Evolutionary conservation across 805 yeast genomes (phyloP), one percentile per base, ranked within the genome.

Genomic region (Saccharomyces kudriavzevii): DNA sequence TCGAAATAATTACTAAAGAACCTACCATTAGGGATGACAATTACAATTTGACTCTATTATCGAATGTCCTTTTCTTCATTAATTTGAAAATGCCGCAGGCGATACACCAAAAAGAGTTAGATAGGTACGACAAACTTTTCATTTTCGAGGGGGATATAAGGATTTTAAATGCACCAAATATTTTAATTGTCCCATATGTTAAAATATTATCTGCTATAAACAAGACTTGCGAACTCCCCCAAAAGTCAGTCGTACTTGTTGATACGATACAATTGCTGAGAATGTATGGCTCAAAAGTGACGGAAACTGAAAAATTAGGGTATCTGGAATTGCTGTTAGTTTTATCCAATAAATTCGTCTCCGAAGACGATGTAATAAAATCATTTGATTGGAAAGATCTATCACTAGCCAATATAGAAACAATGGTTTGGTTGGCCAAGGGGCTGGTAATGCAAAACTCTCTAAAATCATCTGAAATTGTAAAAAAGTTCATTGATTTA

Each of bases 371-470:
- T 1, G 29, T 65, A 2, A 45, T 45, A 25, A 49, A 49, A 35
- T 54, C 55, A 10, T 48, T 66, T 11, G 51, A 60, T 45, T 56
- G 54, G 55, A 47, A 54, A 10, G 54, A 59, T 17, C 45, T 50
- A 3, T 55, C 67, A 3, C 31, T 65, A 3, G 56, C 61, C 25
- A 59, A 71, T 11, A 66, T 87, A 45, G 96, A 89, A 64, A 64
- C 77, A 0, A 66, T 76, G 17, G 72, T 84, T 2, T 90, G 96
- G 96, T 68, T 84, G 5, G 71, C 83, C 22, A 90, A 89, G 66
- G 91, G 87, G 0, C 72, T 87, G 49, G 63, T 87, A 0, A 64
- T 88, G 66, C 81, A 78, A 59, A 78, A 78, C 57, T 85, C 84
- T 54, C 57, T 69, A 8, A 27, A 57, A 0, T 74, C 77, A 2